phyloP scores from a whole-genome alignment of 148 eudicot species.

The Silene uniflora region DNA sequence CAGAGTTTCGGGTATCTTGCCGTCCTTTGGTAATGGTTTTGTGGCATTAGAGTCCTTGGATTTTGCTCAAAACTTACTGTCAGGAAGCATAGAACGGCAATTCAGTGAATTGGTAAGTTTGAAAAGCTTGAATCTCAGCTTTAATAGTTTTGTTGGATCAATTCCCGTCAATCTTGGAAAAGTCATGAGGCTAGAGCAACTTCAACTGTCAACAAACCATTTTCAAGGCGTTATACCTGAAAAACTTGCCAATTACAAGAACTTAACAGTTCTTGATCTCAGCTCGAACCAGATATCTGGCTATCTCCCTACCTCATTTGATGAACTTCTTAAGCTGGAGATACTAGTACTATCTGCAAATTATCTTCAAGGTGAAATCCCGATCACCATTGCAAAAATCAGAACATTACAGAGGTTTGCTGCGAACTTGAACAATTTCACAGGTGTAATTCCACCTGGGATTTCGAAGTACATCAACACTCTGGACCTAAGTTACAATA shows the following conservation, averaged over 20 bases:
- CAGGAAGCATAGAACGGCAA: slow-evolving; percentile 34
- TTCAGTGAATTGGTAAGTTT: slow-evolving; percentile 42
- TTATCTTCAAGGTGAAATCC: slow-evolving; percentile 48
- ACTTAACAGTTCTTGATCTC: slow-evolving; percentile 54
- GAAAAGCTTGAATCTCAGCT: slow-evolving; percentile 49
- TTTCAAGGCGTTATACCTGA: slow-evolving; percentile 46
- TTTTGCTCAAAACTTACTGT: slow-evolving; percentile 40
- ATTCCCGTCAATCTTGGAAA: slow-evolving; percentile 52
- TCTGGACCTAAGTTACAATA: slow-evolving; percentile 73
- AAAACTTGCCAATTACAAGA: slow-evolving; percentile 39
- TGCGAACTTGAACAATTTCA: slow-evolving; percentile 53
- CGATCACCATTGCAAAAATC: slow-evolving; percentile 32
- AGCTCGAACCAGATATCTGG: slow-evolving; percentile 49
- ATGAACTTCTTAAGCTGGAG: slow-evolving; percentile 41
- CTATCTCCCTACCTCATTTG: slow-evolving; percentile 35
- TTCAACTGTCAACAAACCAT: slow-evolving; percentile 37
- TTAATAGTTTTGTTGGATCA: slow-evolving; percentile 44
- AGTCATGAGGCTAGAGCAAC: slow-evolving; percentile 40
- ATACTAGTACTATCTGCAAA: slow-evolving; percentile 54
- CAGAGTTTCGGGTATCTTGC: slow-evolving; percentile 38
- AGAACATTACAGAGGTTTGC: slow-evolving; percentile 56
- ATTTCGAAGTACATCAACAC: slow-evolving; percentile 34
- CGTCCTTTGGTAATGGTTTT: slow-evolving; percentile 47
- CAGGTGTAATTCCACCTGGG: slow-evolving; percentile 58
- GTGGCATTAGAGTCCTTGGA: slow-evolving; percentile 47